phyloP scores from a whole-genome alignment of 306 rosid genomes.

The Carpinus fangiana region DNA sequence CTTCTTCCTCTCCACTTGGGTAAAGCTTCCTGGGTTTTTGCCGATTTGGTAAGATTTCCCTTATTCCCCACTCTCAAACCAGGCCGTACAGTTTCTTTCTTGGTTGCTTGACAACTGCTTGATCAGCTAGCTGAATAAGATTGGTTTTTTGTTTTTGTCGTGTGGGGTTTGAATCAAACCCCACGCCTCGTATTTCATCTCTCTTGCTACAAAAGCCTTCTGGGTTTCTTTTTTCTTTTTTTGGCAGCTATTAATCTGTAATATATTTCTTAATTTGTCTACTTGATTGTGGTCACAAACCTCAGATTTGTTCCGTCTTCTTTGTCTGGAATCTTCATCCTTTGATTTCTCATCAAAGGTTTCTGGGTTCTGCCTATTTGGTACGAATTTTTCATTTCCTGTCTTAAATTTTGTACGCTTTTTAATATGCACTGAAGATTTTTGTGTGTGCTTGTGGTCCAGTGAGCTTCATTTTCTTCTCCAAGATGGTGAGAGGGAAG shows the following conservation, averaged over 20 bases:
- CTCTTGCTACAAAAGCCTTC: constrained; percentile 2
- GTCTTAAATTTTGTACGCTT: not conserved
- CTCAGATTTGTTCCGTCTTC: not conserved
- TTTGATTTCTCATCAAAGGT: constrained; percentile 5
- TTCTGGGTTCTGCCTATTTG: constrained; percentile 25
- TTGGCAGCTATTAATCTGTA: not conserved
- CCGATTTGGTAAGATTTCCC: constrained; percentile 13
- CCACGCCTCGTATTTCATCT: not conserved
- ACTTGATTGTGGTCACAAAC: not conserved
- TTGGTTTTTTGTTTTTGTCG: not conserved
- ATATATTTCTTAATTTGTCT: not conserved
- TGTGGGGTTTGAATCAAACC: constrained; percentile 5
- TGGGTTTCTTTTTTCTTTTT: not conserved
- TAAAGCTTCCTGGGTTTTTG: constrained; percentile 2
- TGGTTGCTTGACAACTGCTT: not conserved
- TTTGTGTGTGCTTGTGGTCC: not conserved
- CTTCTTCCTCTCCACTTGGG: not conserved
- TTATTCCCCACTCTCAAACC: not conserved
- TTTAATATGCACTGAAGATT: not conserved
- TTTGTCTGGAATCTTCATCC: constrained; percentile 1
- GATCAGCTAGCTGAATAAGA: not conserved
- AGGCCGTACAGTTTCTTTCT: constrained; percentile 12
- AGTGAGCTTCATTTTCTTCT: constrained; percentile 5
- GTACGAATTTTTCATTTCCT: constrained; percentile 20
- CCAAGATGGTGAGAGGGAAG: constrained; percentile 83